Evolutionary conservation across 1,139 yeast genomes (phyloP), one percentile per base, ranked within the genome.

Genomic region (Yamadazyma dendronema): DNA sequence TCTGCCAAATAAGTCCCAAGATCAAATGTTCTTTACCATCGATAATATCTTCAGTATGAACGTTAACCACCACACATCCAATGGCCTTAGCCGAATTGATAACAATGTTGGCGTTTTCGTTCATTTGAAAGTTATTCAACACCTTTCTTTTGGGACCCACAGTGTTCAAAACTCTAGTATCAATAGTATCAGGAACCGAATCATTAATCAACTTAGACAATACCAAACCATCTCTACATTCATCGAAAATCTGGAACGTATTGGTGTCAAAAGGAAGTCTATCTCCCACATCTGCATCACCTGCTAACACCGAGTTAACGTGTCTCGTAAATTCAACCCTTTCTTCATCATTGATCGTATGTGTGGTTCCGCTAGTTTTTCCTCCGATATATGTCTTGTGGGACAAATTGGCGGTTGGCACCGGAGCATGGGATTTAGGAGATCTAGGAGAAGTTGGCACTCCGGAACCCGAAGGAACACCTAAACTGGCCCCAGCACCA

Each of bases 61-160:
- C 97, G 59, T 92, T 92, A 36, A 94, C 97, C 35, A 92, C 98
- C 38, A 92, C 87, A 72, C 97, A 92, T 15, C 97, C 98, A 64
- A 92, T 92, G 38, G 97, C 98, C 68, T 92, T 92, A 28, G 98
- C 98, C 3, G 98, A 92, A 61, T 92, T 92, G 64, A 92, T 87
- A 31, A 92, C 98, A 50, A 92, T 90, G 63, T 92, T 92, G 37
- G 98, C 97, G 63, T 92, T 92, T 67, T 92, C 99, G 44, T 87
- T 79, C 83, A 94, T 90, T 50, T 90, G 95, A 72, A 92, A 92
- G 56, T 88, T 88, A 72, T 94, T 92, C 58, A 92, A 75, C n/a
- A 76, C 67, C 65, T 88, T 90, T 44, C 84, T 84, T 50, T 77
- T 77, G 9, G 60, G 59, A 58, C 84, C 84, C 22, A 97, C 94